Base-by-base conservation (phyloP, 208 protist genomes). In the Wallacemonas sp. region DNA sequence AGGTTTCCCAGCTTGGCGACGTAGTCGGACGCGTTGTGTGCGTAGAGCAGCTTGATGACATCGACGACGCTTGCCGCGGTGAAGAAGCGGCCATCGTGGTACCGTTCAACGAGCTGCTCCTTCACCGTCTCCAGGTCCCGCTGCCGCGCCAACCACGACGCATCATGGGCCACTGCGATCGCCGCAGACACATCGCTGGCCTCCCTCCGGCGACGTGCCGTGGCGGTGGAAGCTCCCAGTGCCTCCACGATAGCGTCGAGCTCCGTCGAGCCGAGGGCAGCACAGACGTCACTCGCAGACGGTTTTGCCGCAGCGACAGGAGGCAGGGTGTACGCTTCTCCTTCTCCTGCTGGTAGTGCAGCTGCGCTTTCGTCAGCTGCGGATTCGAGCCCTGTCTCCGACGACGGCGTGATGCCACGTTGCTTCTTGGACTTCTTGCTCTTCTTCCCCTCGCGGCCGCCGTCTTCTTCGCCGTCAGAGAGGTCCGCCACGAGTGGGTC, bases 81-180 rank as follows among this genome's bases (percentile, higher is more conserved):
- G 8, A 57, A 21, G 62, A 88, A 77, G 19, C 44, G 72, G 12
- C 49, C n/a, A 24, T 76, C 65, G 36, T 57, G 56, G 60, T 76
- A 61, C 26, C 56, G 32, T 23, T 62, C 54, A 16, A 67, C 73
- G 6, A 82, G 64, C 9, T 70, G 29, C 44, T 74, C 34, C 60
- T 74, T 70, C 27, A 64, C 32, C 17, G 52, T 38, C 26, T 54
- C 30, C 38, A 75, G 55, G 30, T 75, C 61, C 21, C 43, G 34
- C 17, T 75, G 62, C 26, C 61, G 26, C 30, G 12, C 54, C 12
- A 75, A 26, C 70, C 70, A 75, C 24, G 19, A 17, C 3, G 30
- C 32, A 49, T 75, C 70, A 41, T 17, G 36, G 33, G 29, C 26
- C 32, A 34, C 26, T 43, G 19, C 24, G 52, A n/a, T 32, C 16